phyloP scores from a whole-genome alignment of 371 early-diverging fungal genomes.

The Mucor sp. region DNA sequence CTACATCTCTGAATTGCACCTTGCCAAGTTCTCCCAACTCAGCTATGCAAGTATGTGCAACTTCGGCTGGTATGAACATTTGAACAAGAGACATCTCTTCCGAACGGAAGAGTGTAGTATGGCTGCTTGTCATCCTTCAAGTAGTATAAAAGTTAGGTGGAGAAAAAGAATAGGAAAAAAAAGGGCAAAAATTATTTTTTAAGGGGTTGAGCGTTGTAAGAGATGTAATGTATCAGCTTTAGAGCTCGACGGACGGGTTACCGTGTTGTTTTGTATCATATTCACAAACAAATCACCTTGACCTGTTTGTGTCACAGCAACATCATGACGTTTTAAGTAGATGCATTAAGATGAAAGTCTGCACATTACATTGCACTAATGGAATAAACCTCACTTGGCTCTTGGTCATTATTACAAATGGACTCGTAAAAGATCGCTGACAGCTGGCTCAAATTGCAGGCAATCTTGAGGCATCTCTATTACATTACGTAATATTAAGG shows the following conservation, averaged over 20 bases:
- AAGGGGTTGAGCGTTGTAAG: background rate
- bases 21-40: slow-evolving; percentile 95
- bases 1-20: slow-evolving; percentile 94
- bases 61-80: slow-evolving; percentile 96
- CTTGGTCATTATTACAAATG: too few species aligned
- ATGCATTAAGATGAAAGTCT: background rate
- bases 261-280: background rate
- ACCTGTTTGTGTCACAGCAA: background rate
- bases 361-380: too few species aligned
- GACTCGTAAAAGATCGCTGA: too few species aligned
- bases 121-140: slow-evolving; percentile 33
- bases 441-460: too few species aligned
- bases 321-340: background rate
- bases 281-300: background rate
- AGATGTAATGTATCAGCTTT: background rate
- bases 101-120: slow-evolving; percentile 86
- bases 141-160: background rate
- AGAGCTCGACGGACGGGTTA: background rate
- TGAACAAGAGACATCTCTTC: slow-evolving; percentile 97
- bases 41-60: slow-evolving; percentile 90
- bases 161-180: background rate
- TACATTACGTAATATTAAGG: background rate
- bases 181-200: background rate
- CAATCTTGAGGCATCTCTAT: too few species aligned
- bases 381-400: too few species aligned